Percentiles rank a stretch among this genome's conserved stretches.
phyloP scores from a whole-genome alignment of 305 asterid species.

The Rubia peregrina region DNA sequence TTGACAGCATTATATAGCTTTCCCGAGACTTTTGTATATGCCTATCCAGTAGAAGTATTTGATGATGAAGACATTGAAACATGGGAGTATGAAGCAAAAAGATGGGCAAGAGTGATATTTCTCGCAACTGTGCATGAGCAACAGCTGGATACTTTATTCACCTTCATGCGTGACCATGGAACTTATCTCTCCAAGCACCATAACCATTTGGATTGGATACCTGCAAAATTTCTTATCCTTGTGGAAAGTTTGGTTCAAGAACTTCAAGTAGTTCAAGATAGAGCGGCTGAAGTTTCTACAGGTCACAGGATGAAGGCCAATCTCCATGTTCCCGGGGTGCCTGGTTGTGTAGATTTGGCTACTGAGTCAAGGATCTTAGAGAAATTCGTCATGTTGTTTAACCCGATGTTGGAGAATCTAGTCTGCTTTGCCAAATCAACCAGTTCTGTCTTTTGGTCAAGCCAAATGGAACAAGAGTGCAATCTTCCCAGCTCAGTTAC shows the following conservation, averaged over 20 bases:
- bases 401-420: slow-evolving; percentile 57
- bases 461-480: slow-evolving; percentile 34
- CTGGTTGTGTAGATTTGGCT: slow-evolving; percentile 25
- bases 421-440: slow-evolving; percentile 54
- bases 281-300: slow-evolving; percentile 29
- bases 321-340: slow-evolving; percentile 23
- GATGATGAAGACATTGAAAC: slow-evolving; percentile 79
- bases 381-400: slow-evolving; percentile 39
- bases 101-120: slow-evolving; percentile 87
- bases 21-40: slow-evolving; percentile 47
- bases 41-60: slow-evolving; percentile 37
- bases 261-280: slow-evolving; percentile 55
- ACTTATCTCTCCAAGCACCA: slow-evolving; percentile 40
- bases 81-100: slow-evolving; percentile 73
- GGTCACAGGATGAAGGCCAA: slow-evolving; percentile 32
- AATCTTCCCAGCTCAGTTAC: slow-evolving; percentile 59
- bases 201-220: slow-evolving; percentile 40
- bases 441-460: slow-evolving; percentile 57
- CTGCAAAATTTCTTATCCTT: slow-evolving; percentile 69
- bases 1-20: slow-evolving; percentile 45
- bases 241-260: slow-evolving; percentile 70
- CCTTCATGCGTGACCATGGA: slow-evolving; percentile 56
- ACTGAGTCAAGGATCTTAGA: slow-evolving; percentile 37
- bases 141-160: slow-evolving; percentile 41
- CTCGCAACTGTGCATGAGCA: slow-evolving; percentile 41